Percentiles rank a stretch among this genome's conserved stretches.
These are phyloP conservation scores for Botryotinia narcissicola DNA, from an alignment of 2,329 filamentous ascomycete species.

Conservation along the genomic window DNA sequence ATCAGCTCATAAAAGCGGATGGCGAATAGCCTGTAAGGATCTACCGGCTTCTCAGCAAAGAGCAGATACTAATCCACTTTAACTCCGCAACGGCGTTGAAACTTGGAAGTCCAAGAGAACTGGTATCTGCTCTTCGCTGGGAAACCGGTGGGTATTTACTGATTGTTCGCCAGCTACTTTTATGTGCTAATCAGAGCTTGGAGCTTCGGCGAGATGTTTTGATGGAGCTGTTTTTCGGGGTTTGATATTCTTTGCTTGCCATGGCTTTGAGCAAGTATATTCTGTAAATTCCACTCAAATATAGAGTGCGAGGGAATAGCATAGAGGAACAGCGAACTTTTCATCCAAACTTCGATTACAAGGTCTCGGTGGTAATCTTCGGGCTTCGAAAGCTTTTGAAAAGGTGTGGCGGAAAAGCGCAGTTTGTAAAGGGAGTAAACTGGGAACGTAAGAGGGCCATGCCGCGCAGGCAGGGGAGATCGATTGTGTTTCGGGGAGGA, in stretches of 20 bases:
- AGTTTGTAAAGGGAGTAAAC: conserved; percentile 77
- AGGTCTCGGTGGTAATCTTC: conserved; percentile 68
- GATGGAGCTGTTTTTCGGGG: too few species aligned
- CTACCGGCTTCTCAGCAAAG: background rate
- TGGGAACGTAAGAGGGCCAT: conserved; percentile 44
- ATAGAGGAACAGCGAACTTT: background rate
- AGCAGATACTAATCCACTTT: background rate
- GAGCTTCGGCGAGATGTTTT: background rate
- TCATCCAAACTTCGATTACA: background rate
- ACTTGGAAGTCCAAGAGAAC: background rate
- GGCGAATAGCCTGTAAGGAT: conserved; percentile 22
- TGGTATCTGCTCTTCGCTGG: background rate
- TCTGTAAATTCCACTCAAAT: too few species aligned
- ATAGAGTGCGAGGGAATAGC: too few species aligned
- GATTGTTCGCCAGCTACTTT: background rate
- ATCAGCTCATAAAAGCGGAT: conserved; percentile 29
- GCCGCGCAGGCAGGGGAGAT: background rate
- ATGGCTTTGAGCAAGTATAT: background rate
- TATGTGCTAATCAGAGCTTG: background rate
- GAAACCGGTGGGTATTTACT: background rate
- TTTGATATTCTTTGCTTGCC: background rate
- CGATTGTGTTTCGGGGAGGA: fast-evolving
- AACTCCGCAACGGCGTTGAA: background rate
- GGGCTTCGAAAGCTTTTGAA: conserved; percentile 70
- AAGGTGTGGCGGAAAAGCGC: conserved; percentile 98